Base-by-base conservation (phyloP, 352 stramenopile species). In the Blastocystis sp. region DNA sequence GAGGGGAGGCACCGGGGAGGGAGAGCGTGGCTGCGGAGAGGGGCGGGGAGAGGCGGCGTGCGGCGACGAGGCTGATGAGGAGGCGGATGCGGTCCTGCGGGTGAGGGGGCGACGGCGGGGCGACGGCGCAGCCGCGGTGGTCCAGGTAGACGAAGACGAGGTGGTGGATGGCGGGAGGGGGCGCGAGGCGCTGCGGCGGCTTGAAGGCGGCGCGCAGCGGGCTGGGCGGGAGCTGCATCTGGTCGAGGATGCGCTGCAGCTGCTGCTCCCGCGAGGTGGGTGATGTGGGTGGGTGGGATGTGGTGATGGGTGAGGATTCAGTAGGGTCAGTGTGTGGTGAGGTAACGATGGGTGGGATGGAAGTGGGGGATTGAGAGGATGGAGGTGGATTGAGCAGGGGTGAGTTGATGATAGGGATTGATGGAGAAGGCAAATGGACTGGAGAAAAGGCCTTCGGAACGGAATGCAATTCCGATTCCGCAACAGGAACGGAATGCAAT, bases 71-170 rank as follows among this genome's bases (percentile, higher is more conserved):
- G 18, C 42, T 61, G 18, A 78, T 56, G 21, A 78, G 65, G 11
- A 78, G 32, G 21, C 65, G 65, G 27, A 78, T 59, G 21, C 65
- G 40, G 32, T 78, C 65, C 65, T 78, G 32, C 14, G 18, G 4
- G 16, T 56, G 24, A 78, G 4, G 29, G 16, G 24, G n/a, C 9
- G 27, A 32, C 3, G 32, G 21, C 11, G 21, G 36, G 18, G 4
- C n/a, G 29, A 78, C 65, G 21, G 65, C 65, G 36, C 65, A 78
- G 21, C 65, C 65, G 18, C 65, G 40, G 32, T 78, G 34, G n/a
- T 18, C 27, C 9, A 78, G 56, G 49, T 78, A 78, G 36, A 78
- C 40, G 24, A 78, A 78, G 0, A 61, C 8, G 7, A 78, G 42
- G 36, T 38, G 65, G 24, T n/a, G 24, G 44, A 46, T 36, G 40